Percentiles rank a stretch among this genome's conserved stretches.
These are phyloP conservation scores for Pulveroboletus sp. DNA, from an alignment of 768 basidiomycete genomes.

Conservation along the genomic window DNA sequence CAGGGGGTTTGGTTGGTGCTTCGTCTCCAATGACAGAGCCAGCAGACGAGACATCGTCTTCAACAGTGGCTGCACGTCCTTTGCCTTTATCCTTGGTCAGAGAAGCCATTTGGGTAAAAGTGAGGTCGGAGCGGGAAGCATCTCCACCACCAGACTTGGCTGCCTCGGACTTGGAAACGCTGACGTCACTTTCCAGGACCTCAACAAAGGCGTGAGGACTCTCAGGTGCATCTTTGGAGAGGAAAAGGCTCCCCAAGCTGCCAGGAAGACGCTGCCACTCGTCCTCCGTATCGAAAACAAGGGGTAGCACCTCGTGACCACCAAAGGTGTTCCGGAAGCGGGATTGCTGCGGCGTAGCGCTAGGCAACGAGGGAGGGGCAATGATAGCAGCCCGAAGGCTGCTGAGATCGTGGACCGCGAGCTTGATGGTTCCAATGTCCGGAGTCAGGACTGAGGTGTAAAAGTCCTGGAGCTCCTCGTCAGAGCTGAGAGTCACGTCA, in stretches of 20 bases:
- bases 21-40: conserved; percentile 42
- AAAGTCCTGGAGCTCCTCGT: conserved; percentile 76
- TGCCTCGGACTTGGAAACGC: conserved; percentile 29
- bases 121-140: conserved; percentile 23
- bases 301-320: conserved; percentile 41
- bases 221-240: conserved; percentile 30
- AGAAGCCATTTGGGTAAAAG: conserved; percentile 11
- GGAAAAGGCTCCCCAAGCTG: conserved; percentile 40
- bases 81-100: conserved; percentile 52
- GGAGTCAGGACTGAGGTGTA: conserved; percentile 39
- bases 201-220: conserved; percentile 68
- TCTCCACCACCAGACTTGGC: conserved; percentile 35
- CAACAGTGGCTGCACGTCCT: conserved; percentile 26
- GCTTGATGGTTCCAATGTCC: conserved; percentile 43
- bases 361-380: conserved; percentile 32
- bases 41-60: conserved; percentile 38
- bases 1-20: conserved; percentile 51
- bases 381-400: conserved; percentile 32
- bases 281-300: conserved; percentile 49
- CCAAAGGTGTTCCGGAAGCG: conserved; percentile 63
- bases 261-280: conserved; percentile 63
- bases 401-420: conserved; percentile 60
- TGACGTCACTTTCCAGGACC: conserved; percentile 44
- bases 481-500: conserved; percentile 72
- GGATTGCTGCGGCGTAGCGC: conserved; percentile 32